Evolutionary conservation across 2,329 filamentous ascomycete genomes (phyloP), one percentile per base, ranked within the genome.

Genomic region (Penicillium sp.): DNA sequence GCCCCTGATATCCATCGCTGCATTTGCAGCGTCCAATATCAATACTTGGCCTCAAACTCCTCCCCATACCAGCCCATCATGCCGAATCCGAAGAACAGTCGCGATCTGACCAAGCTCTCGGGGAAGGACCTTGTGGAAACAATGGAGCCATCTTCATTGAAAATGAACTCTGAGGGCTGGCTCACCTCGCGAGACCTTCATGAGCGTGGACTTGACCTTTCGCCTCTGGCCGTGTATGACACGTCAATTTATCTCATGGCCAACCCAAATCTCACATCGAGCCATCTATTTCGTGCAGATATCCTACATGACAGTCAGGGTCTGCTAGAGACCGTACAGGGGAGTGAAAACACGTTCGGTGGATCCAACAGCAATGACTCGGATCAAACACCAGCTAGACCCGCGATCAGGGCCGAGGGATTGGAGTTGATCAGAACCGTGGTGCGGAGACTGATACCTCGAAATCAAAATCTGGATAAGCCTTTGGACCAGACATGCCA

Each of bases 401-500:
- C 55, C 18, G 55, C 62, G 11, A 56, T 49, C 16, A 47, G 47
- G 13, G 50, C 70, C 23, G 16, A 57, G 5, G 63, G 59, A 5
- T 70, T 70, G 38, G 42, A 54, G 5, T 71, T 82, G 26, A 74
- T 77, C 20, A 82, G 84, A 54, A 81, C 81, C 1, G 75, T 95
- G 16, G 79, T 95, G 6, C 79, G 90, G 49, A 84, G 77, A 50
- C 73, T 96, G 58, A 83, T 96, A 38, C 91, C 91, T 3, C 77
- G 91, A 41, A 95, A 95, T 66, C 80, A 83, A 2, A 77, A 83
- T 44, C 73, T 91, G 22, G 91, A 97, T 66, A 72, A 75, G 16
- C 76, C 85, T 1, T 68, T 96, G 52, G 78, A 89, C 47, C 91
- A 97, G 68, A 95, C 89, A 1, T 95, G 89, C 65, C 77, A 87